Conservation (phyloP, 768 basidiomycete genomes). For the Steccherinum ochraceum region DNA sequence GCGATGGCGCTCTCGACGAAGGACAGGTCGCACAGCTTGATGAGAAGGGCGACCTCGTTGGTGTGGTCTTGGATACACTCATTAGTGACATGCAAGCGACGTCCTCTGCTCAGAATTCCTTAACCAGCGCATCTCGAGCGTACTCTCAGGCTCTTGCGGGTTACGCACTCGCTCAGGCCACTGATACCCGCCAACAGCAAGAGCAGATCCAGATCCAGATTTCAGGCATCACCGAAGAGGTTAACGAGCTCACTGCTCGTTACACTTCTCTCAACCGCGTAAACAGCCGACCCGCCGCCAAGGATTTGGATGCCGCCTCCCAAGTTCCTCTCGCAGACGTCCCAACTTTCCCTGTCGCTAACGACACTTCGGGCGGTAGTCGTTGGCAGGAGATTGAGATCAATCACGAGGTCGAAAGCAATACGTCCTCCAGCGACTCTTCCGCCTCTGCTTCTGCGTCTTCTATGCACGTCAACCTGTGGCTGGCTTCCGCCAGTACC, state of each 20-base stretch:
- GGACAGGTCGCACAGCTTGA: not conserved
- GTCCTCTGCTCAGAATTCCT: not conserved
- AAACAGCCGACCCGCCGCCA: not conserved
- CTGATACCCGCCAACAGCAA: not conserved
- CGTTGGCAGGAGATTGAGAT: not conserved
- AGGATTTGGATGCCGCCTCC: not conserved
- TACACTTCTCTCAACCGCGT: not conserved
- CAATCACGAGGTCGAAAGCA: not conserved
- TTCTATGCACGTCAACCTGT: not conserved
- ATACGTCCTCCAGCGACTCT: not conserved
- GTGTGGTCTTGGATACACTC: not conserved
- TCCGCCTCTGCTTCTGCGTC: not conserved
- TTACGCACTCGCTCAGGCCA: not conserved
- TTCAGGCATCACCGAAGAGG: not conserved
- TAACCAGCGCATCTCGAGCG: not conserved
- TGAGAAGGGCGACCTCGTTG: not conserved
- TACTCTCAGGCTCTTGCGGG: not conserved
- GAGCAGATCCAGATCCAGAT: not conserved
- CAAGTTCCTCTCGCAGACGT: not conserved
- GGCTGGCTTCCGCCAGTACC: not conserved
- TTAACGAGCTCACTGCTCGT: not conserved
- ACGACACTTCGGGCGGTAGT: not conserved
- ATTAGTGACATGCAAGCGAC: not conserved
- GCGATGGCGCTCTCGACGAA: not conserved
- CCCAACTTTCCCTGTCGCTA: not conserved